These are phyloP conservation scores for Suhomyces ambrosiae DNA, from an alignment of 1,139 yeast genomes.

Conservation along the genomic window DNA sequence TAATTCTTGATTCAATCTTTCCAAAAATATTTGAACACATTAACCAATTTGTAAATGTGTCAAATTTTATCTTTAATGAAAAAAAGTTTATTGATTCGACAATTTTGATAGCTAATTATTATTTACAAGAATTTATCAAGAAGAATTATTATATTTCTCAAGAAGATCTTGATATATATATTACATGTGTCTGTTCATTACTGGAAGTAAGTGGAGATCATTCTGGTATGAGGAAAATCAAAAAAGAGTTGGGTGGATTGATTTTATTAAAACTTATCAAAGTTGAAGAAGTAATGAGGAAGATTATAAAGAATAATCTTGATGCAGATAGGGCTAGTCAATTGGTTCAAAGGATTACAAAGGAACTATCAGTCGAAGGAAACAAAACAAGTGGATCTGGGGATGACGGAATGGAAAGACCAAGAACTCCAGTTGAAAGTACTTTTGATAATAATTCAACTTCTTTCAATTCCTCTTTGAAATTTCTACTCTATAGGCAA, in stretches of 20 bases:
- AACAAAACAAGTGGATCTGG: background rate
- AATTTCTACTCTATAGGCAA: constrained; percentile 47
- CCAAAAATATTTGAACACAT: constrained; percentile 42
- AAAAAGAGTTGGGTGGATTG: constrained; percentile 31
- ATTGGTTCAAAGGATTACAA: background rate
- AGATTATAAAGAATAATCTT: background rate
- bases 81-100: constrained; percentile 33
- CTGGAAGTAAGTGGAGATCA: constrained; percentile 27
- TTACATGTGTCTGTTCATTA: constrained; percentile 35
- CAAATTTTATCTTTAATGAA: constrained; percentile 42
- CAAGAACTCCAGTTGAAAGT: background rate
- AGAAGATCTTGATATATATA: constrained; percentile 28
- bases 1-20: constrained; percentile 39
- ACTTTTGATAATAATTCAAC: background rate
- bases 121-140: constrained; percentile 21
- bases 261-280: constrained; percentile 27
- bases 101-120: constrained; percentile 25
- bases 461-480: constrained; percentile 21
- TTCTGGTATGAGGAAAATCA: constrained; percentile 21
- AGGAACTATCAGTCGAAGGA: background rate
- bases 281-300: constrained; percentile 7
- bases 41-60: constrained; percentile 35
- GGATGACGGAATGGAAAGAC: too few relatives aligned
- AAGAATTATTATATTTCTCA: constrained; percentile 27
- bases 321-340: background rate